Evolutionary conservation across 1,284 basidiomycete genomes (phyloP), one percentile per base, ranked within the genome.

Genomic region (Ceratorhiza oryzae-sativae): DNA sequence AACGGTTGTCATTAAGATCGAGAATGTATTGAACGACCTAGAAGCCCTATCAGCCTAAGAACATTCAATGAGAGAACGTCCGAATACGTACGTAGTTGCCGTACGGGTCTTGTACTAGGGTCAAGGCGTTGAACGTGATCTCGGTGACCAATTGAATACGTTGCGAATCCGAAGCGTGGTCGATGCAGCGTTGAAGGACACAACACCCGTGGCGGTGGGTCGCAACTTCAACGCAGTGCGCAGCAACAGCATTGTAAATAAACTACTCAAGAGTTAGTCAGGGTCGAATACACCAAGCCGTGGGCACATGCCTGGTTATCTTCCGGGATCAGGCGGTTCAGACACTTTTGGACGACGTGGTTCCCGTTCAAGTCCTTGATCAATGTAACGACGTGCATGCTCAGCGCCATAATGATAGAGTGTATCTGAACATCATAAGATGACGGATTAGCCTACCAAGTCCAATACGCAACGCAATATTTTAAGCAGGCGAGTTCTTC

Each of bases 291-390:
- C 10, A 6, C 23, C 62, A 59, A 27, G 72, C 73, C 25, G 73
- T 42, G 39, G 59, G 46, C 51, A 76, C 79, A 30, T 79, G 90
- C 92, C 87, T 98, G 96, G 82, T 99, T 99, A 82, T 99, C 97
- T 79, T 98, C 97, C 0, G 97, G 94, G 36, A 92, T 92, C 73
- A 99, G 85, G 82, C 97, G 95, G 86, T 99, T 99, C 77, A 99
- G 84, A 81, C 97, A 99, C 83, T 99, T 99, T 82, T 99, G 97
- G 77, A 99, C 98, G 79, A 99, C 97, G 79, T 99, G 97, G 81
- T 99, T 99, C 71, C 97, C 97, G 81, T 99, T 99, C 77, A 99
- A 85, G 81, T 99, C 97, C 87, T 99, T 99, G 90, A 99, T 99
- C 75, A 99, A 87, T 75, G 97, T 96, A 42, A 99, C 97, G 77